Conservation (phyloP, 306 rosid genomes). For the Cucurbita argyrosperma region DNA sequence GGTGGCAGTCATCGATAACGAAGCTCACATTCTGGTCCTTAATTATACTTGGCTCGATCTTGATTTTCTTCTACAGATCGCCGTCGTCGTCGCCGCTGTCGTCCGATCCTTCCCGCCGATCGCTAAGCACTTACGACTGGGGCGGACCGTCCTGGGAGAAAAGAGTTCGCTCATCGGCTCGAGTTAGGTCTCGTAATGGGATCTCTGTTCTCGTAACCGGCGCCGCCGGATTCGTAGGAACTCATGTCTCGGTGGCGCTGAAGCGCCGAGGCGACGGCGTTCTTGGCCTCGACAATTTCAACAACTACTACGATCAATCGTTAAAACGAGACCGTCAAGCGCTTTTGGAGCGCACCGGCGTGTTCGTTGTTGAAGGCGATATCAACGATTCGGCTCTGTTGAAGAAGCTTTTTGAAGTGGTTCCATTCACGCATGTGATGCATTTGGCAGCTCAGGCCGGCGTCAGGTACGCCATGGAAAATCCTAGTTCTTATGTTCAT, state of each 20-base stretch:
- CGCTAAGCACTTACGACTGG: slow-evolving; percentile 54
- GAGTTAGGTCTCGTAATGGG: slow-evolving; percentile 50
- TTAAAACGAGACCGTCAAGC: slow-evolving; percentile 74
- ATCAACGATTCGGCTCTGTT: slow-evolving; percentile 60
- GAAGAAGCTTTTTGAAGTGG: slow-evolving; percentile 82
- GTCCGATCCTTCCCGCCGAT: slow-evolving; percentile 68
- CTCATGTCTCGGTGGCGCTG: slow-evolving; percentile 77
- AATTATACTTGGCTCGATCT: slow-evolving; percentile 56
- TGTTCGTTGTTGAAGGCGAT: slow-evolving; percentile 83
- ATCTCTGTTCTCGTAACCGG: slow-evolving; percentile 78
- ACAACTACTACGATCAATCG: slow-evolving; percentile 75
- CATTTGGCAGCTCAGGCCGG: slow-evolving; percentile 99
- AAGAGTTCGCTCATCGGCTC: slow-evolving; percentile 53
- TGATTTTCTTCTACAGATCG: slow-evolving; percentile 66
- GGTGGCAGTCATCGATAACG: slow-evolving; percentile 66
- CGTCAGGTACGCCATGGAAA: slow-evolving; percentile 98
- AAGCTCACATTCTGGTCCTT: slow-evolving; percentile 77
- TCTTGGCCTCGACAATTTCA: slow-evolving; percentile 66
- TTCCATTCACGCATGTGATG: slow-evolving; percentile 89
- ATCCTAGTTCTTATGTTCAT: slow-evolving; percentile 89
- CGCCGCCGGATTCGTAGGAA: slow-evolving; percentile 84
- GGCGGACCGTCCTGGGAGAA: slow-evolving; percentile 95
- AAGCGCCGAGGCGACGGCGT: slow-evolving; percentile 92
- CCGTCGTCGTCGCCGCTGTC: slow-evolving; percentile 33
- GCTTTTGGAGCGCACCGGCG: slow-evolving; percentile 68